These are phyloP conservation scores for Barnettozyma botsteinii DNA, from an alignment of 805 yeast genomes.

Conservation along the genomic window DNA sequence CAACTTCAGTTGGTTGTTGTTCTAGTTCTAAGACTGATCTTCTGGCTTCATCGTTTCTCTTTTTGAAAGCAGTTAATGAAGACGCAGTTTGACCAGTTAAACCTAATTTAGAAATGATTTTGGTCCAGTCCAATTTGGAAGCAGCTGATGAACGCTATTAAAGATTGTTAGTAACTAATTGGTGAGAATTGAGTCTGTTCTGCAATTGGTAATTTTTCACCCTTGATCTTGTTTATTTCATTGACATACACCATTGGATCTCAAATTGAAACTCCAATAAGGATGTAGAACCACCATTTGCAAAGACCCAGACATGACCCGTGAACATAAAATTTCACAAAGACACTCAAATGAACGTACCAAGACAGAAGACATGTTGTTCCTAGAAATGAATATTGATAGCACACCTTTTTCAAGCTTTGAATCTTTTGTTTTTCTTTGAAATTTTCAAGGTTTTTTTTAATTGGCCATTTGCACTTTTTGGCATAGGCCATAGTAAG, in stretches of 20 bases:
- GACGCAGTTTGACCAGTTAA: slow-evolving; percentile 89
- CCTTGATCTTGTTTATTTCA: too few species aligned
- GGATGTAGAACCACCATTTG: too few species aligned
- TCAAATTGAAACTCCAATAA: too few species aligned
- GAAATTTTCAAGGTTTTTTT: slow-evolving; percentile 5
- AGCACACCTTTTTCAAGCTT: neutral
- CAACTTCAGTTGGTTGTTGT: slow-evolving; percentile 70
- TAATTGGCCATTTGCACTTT: slow-evolving; percentile 5
- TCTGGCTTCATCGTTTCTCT: slow-evolving; percentile 98
- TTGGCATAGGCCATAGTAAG: slow-evolving; percentile 1
- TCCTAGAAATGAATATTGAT: neutral
- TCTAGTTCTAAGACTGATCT: slow-evolving; percentile 66
- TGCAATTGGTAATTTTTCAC: neutral
- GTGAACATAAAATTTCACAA: neutral
- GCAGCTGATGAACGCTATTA: slow-evolving; percentile 47
- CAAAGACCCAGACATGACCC: neutral
- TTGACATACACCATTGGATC: too few species aligned
- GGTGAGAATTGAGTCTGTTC: neutral
- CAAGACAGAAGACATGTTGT: slow-evolving; percentile 15
- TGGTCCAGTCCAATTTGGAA: slow-evolving; percentile 92
- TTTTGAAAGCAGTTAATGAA: slow-evolving; percentile 86
- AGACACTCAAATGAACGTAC: slow-evolving; percentile 3
- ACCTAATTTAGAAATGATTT: slow-evolving; percentile 81
- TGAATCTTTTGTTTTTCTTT: neutral
- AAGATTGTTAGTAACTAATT: slow-evolving; percentile 29